A percentile compares a stretch with the other conserved stretches of the same genome.
Evolutionary conservation across 495 filamentous ascomycete species (phyloP).

Genomic region (Choiromyces venosus): DNA sequence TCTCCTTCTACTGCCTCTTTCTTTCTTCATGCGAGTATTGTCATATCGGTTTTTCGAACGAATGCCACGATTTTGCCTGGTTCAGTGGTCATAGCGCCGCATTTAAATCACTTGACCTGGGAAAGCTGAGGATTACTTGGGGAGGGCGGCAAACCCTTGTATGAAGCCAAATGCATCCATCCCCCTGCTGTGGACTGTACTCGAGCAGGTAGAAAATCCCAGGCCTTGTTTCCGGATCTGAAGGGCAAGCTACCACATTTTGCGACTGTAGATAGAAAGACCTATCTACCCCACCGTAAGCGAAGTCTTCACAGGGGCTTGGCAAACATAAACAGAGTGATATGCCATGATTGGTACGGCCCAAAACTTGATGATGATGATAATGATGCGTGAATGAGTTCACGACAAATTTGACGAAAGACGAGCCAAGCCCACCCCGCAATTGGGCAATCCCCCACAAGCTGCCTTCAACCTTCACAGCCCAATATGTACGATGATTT

Average conservation of each 20-base stretch:
- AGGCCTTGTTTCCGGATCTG: background rate
- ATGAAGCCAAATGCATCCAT: background rate
- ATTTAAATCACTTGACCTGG: background rate
- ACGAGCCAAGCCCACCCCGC: background rate
- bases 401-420: background rate
- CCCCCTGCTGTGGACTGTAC: background rate
- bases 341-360: background rate
- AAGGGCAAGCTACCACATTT: background rate
- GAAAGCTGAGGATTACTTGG: background rate
- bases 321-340: background rate
- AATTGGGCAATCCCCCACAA: background rate
- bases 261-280: background rate
- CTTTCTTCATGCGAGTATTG: no score
- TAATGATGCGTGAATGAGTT: background rate
- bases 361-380: no score
- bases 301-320: background rate
- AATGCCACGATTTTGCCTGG: background rate
- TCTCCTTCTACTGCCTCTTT: background rate
- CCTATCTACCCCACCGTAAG: background rate
- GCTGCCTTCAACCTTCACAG: background rate
- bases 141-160: background rate
- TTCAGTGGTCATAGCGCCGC: background rate
- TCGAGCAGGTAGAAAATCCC: background rate
- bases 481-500: background rate
- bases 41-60: background rate